Conservation (phyloP, 768 basidiomycete genomes). For the Piloderma croceum region DNA sequence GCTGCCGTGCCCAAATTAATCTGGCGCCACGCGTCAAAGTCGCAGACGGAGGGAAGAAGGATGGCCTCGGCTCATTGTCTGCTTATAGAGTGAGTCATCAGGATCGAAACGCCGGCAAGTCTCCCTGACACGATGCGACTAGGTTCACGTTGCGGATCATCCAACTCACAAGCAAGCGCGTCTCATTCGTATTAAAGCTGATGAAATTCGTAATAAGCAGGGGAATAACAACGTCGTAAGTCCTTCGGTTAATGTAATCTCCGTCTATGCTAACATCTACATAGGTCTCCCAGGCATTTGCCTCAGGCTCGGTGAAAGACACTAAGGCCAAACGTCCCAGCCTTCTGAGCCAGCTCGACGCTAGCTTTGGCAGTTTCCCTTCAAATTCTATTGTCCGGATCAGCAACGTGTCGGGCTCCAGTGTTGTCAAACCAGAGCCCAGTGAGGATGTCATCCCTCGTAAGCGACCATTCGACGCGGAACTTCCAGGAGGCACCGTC, state of each 20-base stretch:
- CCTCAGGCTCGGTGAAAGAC: no score
- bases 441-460: constrained; percentile 26
- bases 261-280: no score
- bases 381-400: no score
- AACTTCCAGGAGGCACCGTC: constrained; percentile 9
- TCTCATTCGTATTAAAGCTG: constrained; percentile 19
- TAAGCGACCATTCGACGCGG: constrained; percentile 33
- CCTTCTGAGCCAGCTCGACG: no score
- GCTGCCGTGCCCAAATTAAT: constrained; percentile 27
- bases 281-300: no score
- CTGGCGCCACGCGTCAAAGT: constrained; percentile 25
- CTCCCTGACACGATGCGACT: constrained; percentile 5
- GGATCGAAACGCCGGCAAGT: constrained; percentile 5
- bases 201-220: constrained; percentile 4
- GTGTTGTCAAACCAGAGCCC: constrained; percentile 28
- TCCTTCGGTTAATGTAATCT: no score
- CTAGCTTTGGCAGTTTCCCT: no score
- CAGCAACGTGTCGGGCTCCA: no score
- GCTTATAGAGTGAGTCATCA: constrained; percentile 39
- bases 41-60: constrained; percentile 35
- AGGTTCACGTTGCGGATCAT: constrained; percentile 28
- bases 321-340: no score
- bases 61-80: constrained; percentile 44
- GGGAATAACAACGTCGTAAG: no score
- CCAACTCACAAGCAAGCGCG: constrained; percentile 23